Percentiles rank a stretch among this genome's conserved stretches.
These are phyloP conservation scores for Hyaloscypha finlandica DNA, from an alignment of 495 filamentous ascomycete genomes.

Conservation along the genomic window DNA sequence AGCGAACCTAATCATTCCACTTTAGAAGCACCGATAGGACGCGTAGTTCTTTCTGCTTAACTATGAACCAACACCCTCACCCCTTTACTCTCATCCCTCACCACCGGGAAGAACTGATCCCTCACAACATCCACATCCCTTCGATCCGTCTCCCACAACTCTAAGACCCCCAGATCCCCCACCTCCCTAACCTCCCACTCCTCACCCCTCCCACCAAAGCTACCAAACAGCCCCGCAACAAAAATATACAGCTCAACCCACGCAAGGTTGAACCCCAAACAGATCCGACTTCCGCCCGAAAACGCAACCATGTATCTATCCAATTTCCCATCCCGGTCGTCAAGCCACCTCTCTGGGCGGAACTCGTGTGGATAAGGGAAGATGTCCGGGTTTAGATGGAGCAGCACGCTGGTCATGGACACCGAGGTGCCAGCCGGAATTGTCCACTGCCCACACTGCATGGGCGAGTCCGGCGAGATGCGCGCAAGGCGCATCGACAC, in stretches of 20 bases:
- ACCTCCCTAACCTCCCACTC: neutral
- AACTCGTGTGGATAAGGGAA: conserved; percentile 51
- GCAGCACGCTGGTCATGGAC: conserved; percentile 47
- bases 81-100: conserved; percentile 10
- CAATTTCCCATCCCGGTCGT: conserved; percentile 16
- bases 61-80: neutral
- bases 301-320: conserved; percentile 51
- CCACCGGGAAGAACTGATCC: conserved; percentile 13
- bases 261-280: conserved; percentile 52
- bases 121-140: conserved; percentile 10
- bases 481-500: conserved; percentile 34
- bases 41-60: too few relatives aligned
- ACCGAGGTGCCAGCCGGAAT: conserved; percentile 43
- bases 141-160: conserved; percentile 18
- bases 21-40: too few relatives aligned
- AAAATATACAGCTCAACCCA: conserved; percentile 45
- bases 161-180: conserved; percentile 7
- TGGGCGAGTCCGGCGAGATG: conserved; percentile 31
- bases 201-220: too few relatives aligned
- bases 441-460: conserved; percentile 30
- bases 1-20: too few relatives aligned
- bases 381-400: conserved; percentile 46
- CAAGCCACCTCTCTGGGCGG: conserved; percentile 54
- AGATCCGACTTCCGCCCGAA: conserved; percentile 47
- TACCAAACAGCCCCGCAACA: conserved; percentile 12